Evolutionary conservation across 192 early-diverging fungal species (phyloP), one percentile per base, ranked within the genome.

Genomic region (Phlyctochytrium planicorne): DNA sequence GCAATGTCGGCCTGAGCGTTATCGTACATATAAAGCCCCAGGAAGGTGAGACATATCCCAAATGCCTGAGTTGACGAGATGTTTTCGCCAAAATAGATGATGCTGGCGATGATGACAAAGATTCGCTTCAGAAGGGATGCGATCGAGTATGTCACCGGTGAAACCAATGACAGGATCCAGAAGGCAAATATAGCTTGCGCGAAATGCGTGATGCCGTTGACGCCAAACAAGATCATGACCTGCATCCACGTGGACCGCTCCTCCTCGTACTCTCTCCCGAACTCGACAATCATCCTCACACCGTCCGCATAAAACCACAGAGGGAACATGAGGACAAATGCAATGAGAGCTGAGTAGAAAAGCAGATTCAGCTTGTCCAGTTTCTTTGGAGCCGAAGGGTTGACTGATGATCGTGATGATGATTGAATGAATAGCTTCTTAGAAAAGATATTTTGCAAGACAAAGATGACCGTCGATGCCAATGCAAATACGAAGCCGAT

Each of bases 101-200:
- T 92, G 55, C 83, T 81, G 30, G 90, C 87, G 27, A 88, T 83
- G 76, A 96, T 94, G 30, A 96, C 93, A 70, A 92, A 85, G 55
- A 96, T 93, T n/a, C 94, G 86, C 75, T 96, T 96, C 60, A 93
- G 76, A 62, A 96, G 81, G 1, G 88, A 90, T 3, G 90, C 87
- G 55, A 96, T 91, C 17, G 88, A 90, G 75, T 94, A 96, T 0
- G 92, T 94, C 33, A 96, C 91, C 1, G 93, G 91, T 0, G 86
- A 88, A 2, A 92, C 91, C 47, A 89, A 70, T 1, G 85, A 78
- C 25, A 95, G 78, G 17, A 93, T 82, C 25, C 82, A 87, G 75
- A 96, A 92, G 2, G 92, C 91, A 60, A 95, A 83, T 52, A 88
- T 78, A 56, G 82, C 89, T 70, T 96, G 94, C 29, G 79, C 80